Percentiles rank a stretch among this genome's conserved stretches.
Evolutionary conservation across 2,329 filamentous ascomycete genomes (phyloP).

Genomic region (Nectriaceae sp.): DNA sequence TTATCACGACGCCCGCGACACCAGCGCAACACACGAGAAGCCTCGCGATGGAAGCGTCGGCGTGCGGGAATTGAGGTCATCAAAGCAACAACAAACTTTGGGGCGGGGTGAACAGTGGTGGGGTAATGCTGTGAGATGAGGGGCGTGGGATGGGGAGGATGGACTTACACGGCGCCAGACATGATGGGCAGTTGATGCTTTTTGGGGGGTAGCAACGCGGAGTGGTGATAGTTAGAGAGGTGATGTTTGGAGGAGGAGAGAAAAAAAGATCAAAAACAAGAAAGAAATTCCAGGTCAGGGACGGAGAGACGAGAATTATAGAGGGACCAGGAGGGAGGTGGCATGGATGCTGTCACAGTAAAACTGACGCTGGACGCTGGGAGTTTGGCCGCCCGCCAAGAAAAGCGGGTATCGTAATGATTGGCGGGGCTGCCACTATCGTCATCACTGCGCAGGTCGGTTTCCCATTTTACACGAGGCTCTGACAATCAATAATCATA

Average conservation of each 20-base stretch:
- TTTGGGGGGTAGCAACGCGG: conserved; percentile 14
- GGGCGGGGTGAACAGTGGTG: conserved; percentile 37
- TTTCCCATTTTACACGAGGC: neutral
- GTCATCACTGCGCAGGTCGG: conserved; percentile 25
- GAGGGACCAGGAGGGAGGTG: conserved; percentile 14
- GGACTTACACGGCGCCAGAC: conserved; percentile 70
- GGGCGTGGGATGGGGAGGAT: conserved; percentile 21
- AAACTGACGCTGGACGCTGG: neutral
- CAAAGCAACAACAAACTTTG: conserved; percentile 20
- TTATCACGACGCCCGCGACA: conserved; percentile 5
- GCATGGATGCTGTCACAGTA: neutral
- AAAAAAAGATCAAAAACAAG: conserved; percentile 15
- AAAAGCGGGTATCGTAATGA: conserved; percentile 26
- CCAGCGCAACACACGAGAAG: conserved; percentile 14
- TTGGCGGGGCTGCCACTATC: conserved; percentile 30
- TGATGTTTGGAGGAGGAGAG: conserved; percentile 19
- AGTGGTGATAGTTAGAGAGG: conserved; percentile 17
- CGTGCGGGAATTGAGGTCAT: conserved; percentile 40
- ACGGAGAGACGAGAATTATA: conserved; percentile 4
- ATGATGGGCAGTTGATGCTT: conserved; percentile 45
- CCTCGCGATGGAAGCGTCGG: conserved; percentile 23
- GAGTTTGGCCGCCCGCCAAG: conserved; percentile 26
- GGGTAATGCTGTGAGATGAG: conserved; percentile 35
- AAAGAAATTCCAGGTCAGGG: conserved; percentile 8
- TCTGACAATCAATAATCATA: neutral